Conservation (phyloP, 2,329 filamentous ascomycete genomes). For the Hymenoscyphus salicellus region DNA sequence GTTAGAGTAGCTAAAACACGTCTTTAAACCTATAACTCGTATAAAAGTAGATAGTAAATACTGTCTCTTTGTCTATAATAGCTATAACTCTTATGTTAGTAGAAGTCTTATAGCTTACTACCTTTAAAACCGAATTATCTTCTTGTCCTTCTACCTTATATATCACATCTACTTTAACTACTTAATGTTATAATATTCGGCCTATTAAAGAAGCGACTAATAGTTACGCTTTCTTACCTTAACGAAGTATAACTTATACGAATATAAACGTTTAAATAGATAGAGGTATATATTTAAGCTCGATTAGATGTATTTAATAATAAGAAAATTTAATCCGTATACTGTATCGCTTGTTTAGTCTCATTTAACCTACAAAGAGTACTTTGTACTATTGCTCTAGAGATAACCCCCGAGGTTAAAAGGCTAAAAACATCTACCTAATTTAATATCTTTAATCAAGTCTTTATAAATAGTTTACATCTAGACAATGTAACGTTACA, state of each 20-base stretch:
- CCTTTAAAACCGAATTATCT: slow-evolving; percentile 17
- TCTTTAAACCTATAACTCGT: not conserved
- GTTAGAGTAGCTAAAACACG: not conserved
- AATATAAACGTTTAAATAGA: not conserved
- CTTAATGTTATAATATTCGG: slow-evolving; percentile 21
- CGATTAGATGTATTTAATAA: slow-evolving; percentile 1
- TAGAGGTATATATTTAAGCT: slow-evolving; percentile 11
- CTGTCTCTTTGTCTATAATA: not conserved
- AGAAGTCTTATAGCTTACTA: slow-evolving; percentile 14
- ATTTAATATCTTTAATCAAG: slow-evolving; percentile 2
- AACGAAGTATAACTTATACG: not conserved
- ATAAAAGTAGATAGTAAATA: not conserved
- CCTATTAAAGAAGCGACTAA: slow-evolving; percentile 12
- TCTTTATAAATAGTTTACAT: slow-evolving; percentile 1
- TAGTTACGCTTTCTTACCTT: not conserved
- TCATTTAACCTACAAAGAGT: slow-evolving; percentile 3
- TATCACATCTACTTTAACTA: slow-evolving; percentile 18
- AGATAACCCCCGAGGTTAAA: not conserved
- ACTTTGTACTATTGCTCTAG: slow-evolving; percentile 7
- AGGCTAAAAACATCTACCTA: not conserved
- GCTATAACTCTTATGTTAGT: slow-evolving; percentile 2
- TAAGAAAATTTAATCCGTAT: slow-evolving; percentile 9
- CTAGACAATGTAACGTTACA: not conserved
- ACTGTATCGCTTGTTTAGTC: not conserved
- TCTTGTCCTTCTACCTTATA: slow-evolving; percentile 19